Percentiles rank a stretch among this genome's conserved stretches.
phyloP scores from a whole-genome alignment of 441 rosid species.

The Croton setiger region DNA sequence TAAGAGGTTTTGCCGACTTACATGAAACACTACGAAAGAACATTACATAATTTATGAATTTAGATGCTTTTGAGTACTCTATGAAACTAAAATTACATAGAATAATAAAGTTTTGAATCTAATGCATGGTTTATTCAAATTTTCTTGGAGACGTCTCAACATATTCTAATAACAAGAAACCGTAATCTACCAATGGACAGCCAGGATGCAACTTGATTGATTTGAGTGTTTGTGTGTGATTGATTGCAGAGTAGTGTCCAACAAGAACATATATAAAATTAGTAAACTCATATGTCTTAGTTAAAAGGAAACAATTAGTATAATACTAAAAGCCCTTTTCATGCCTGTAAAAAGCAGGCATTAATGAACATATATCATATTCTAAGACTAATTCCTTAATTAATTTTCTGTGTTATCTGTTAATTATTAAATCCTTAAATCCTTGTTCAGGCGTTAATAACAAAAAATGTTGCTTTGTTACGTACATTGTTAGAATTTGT shows the following conservation, averaged over 20 bases:
- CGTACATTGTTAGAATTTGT: neutral
- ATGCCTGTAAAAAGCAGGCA: neutral
- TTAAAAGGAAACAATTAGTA: neutral
- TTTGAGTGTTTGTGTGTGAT: neutral
- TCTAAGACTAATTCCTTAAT: neutral
- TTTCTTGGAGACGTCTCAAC: slow-evolving; percentile 4
- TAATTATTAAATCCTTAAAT: too few relatives aligned
- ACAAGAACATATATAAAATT: neutral
- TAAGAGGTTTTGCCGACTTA: slow-evolving; percentile 20
- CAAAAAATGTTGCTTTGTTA: neutral
- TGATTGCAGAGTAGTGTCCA: neutral
- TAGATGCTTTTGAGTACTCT: slow-evolving; percentile 6
- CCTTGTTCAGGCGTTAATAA: neutral
- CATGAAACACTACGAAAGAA: slow-evolving; percentile 8
- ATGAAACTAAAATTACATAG: neutral
- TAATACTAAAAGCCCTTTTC: neutral
- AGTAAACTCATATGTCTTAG: too few relatives aligned
- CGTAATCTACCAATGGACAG: neutral
- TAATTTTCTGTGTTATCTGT: too few relatives aligned
- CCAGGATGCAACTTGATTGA: neutral
- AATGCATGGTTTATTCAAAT: neutral
- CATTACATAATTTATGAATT: neutral
- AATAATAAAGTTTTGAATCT: neutral
- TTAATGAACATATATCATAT: neutral
- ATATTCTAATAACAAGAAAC: slow-evolving; percentile 12